phyloP scores from a whole-genome alignment of 2,329 filamentous ascomycete species.

The Cercospora berteroae region DNA sequence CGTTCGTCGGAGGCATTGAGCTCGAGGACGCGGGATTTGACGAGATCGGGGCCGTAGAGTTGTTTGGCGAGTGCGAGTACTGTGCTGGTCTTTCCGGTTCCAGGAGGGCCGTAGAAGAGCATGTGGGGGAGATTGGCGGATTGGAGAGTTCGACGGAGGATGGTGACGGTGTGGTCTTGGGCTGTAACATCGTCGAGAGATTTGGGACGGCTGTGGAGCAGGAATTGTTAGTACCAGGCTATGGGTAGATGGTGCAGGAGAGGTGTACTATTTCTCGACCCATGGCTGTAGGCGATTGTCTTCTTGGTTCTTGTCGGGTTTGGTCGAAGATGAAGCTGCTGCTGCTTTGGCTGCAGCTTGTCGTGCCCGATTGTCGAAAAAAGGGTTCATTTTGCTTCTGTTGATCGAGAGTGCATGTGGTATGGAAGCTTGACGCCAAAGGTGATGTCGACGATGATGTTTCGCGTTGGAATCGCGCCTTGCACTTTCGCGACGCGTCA shows the following conservation, averaged over 20 bases:
- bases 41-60: constrained; percentile 91
- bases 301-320: constrained; percentile 61
- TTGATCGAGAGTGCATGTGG: not conserved
- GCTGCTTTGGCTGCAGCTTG: constrained; percentile 66
- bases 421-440: not conserved
- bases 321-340: constrained; percentile 64
- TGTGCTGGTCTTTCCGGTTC: constrained; percentile 96
- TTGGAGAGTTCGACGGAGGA: constrained; percentile 88
- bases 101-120: constrained; percentile 97
- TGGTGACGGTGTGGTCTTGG: constrained; percentile 93
- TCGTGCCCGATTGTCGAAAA: constrained; percentile 93
- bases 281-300: constrained; percentile 78
- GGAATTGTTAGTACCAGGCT: constrained; percentile 11
- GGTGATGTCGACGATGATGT: not conserved
- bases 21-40: constrained; percentile 92
- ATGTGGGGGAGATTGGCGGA: constrained; percentile 98
- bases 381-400: constrained; percentile 67
- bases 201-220: constrained; percentile 72
- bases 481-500: constrained; percentile 15
- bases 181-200: constrained; percentile 91
- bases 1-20: constrained; percentile 99
- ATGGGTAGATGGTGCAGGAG: constrained; percentile 3
- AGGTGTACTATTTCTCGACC: constrained; percentile 58
- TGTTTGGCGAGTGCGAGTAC: constrained; percentile 96
- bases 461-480: constrained; percentile 12